Evolutionary conservation across 2,329 filamentous ascomycete species (phyloP), one percentile per base, ranked within the genome.

Genomic region (Penicillium rolfsii): DNA sequence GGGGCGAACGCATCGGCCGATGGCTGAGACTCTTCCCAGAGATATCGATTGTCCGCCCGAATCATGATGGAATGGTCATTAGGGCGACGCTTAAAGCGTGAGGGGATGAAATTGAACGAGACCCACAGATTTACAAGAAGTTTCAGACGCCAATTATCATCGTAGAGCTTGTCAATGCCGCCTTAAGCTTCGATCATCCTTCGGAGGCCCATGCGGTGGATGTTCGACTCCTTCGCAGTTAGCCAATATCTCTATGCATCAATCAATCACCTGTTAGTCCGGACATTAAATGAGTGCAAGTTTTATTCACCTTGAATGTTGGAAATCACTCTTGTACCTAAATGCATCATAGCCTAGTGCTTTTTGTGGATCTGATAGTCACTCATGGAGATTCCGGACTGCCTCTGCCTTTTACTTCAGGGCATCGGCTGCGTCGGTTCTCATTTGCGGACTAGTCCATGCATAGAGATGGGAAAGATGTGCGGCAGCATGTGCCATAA

Each of bases 401-500:
- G 76, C 76, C 48, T 77, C 74, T 4, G 66, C 56, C 56, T 79
- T 79, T 59, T 73, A 78, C 41, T 65, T 67, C 41, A 70, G 52
- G 28, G 66, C 65, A 54, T 69, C 68, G 9, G 59, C 46, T 16
- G 68, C 70, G 3, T 43, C 60, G 11, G 67, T 66, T 16, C 63
- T 75, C 41, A 58, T 62, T 1, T 72, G 73, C 5, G 63, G 57
- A 7, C 55, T 57, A 12, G 56, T 65, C 0, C 70, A 68, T 0
- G 71, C 71, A 26, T 77, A 73, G 56, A 77, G 68, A 3, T 75
- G 69, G 36, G 74, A 69, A 1, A 79, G 59, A 50, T 79, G 77
- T 0, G 76, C 76, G 1, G 77, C 77, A 1, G 77, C 74, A 57
- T 79, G 77, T 0, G 77, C 77, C 75, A 79, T 77, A 43, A 78